Conservation (phyloP, 1,284 basidiomycete genomes). For the Irpex sp. region DNA sequence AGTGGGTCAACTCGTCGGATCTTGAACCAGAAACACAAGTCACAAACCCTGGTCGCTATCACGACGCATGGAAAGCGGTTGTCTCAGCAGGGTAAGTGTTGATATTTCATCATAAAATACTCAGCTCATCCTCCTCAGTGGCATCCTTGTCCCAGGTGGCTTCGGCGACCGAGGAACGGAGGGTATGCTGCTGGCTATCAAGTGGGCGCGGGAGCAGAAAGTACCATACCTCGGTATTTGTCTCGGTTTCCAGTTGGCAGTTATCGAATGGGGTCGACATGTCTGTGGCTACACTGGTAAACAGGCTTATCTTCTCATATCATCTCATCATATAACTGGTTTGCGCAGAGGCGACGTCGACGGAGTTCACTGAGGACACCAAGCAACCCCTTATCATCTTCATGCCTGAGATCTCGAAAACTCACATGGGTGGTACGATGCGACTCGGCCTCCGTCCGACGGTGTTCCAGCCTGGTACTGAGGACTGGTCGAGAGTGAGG, state of each 20-base stretch:
- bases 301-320: constrained; percentile 15
- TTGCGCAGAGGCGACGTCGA: constrained; percentile 78
- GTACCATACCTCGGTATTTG: constrained; percentile 97
- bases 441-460: constrained; percentile 93
- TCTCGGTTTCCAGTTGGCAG: constrained; percentile 96
- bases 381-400: constrained; percentile 85
- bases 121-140: constrained; percentile 42
- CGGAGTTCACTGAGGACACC: constrained; percentile 68
- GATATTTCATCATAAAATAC: not conserved
- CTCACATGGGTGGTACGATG: constrained; percentile 99
- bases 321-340: not conserved
- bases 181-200: constrained; percentile 96
- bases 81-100: constrained; percentile 79
- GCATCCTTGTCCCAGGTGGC: constrained; percentile 94
- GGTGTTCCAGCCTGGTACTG: constrained; percentile 68
- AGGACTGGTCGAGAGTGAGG: constrained; percentile 66
- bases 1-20: constrained; percentile 99
- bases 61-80: constrained; percentile 93
- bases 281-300: constrained; percentile 73
- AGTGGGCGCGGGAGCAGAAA: constrained; percentile 94
- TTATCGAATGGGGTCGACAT: constrained; percentile 92
- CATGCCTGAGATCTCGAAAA: constrained; percentile 99
- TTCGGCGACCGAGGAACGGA: constrained; percentile 94
- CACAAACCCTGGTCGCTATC: constrained; percentile 84
- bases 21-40: constrained; percentile 82